Base-by-base conservation (phyloP, 805 yeast species). In the Maudiozyma serrabonitensis region DNA sequence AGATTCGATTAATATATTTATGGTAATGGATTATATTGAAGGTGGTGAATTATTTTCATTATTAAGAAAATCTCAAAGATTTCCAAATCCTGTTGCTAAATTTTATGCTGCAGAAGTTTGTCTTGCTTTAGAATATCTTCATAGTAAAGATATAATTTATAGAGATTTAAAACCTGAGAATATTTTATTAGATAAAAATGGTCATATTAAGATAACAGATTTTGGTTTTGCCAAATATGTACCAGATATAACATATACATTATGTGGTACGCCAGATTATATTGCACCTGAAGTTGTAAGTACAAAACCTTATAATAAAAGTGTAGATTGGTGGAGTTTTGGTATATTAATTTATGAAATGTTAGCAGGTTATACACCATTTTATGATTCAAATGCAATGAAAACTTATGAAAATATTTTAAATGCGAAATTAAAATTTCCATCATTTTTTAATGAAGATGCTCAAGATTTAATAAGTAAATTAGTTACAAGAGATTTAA, bases 251-350 rank as follows among this genome's bases (percentile, higher is more conserved):
- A 89, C 96, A 2, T 89, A 87, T 78, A 89, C 96, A 0, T 74
- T 89, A 53, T 89, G 96, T 71, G 95, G 95, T 26, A 89, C 97
- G 0, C 96, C 96, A 0, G 96, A 89, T 68, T 89, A 89, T 70
- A 87, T 89, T 59, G 97, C 97, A 0, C 97, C 97, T 2, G 97
- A 89, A 67, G 96, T 89, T 3, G 87, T 89, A 47, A 84, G 95
- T 34, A 84, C 95, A 19, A 88, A 87, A 67, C 95, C 96, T 0
- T 89, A 89, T 70, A 89, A 89, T 68, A 88, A 88, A 66, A 83
- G 93, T 13, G 95, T 89, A 39, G 97, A 89, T 67, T 89, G 96
- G 96, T 89, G 97, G 97, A 87, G 95, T 1, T 77, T 89, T 57
- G 97, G 97, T 11, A 86, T 89, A 37, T 74, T 89, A 47, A 87